phyloP scores from a whole-genome alignment of 2,329 filamentous ascomycete genomes.

The Talaromyces rugulosus region DNA sequence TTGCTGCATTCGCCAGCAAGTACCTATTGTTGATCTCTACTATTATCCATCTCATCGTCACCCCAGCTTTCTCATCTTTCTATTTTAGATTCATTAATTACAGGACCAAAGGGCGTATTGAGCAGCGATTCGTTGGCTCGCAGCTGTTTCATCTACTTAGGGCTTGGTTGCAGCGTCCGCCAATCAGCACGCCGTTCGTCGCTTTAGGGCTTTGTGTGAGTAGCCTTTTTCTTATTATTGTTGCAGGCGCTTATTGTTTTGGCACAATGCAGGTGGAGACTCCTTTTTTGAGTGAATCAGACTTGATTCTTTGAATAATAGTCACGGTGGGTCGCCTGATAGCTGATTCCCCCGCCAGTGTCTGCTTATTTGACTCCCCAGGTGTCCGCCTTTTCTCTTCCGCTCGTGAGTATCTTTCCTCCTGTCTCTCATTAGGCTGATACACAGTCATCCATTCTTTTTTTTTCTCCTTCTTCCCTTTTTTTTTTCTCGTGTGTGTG shows the following conservation, averaged over 20 bases:
- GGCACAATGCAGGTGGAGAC: too few relatives aligned
- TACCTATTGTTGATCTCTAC: background rate
- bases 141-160: background rate
- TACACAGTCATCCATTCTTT: conserved; percentile 11
- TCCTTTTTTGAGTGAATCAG: too few relatives aligned
- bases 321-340: background rate
- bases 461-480: background rate
- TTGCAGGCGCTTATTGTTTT: background rate
- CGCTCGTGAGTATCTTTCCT: background rate
- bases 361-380: background rate
- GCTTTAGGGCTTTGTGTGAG: background rate
- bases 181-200: background rate
- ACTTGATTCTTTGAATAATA: too few relatives aligned
- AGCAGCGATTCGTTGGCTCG: background rate
- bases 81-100: background rate
- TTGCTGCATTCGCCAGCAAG: background rate
- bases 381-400: background rate
- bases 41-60: background rate
- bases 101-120: background rate
- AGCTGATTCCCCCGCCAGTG: background rate
- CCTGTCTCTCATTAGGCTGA: conserved; percentile 10
- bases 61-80: background rate
- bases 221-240: background rate
- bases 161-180: background rate
- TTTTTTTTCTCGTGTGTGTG: background rate